Percentiles rank a stretch among this genome's conserved stretches.
Conservation (phyloP, 169 alveolate species). For the Plasmodium gonderi region DNA sequence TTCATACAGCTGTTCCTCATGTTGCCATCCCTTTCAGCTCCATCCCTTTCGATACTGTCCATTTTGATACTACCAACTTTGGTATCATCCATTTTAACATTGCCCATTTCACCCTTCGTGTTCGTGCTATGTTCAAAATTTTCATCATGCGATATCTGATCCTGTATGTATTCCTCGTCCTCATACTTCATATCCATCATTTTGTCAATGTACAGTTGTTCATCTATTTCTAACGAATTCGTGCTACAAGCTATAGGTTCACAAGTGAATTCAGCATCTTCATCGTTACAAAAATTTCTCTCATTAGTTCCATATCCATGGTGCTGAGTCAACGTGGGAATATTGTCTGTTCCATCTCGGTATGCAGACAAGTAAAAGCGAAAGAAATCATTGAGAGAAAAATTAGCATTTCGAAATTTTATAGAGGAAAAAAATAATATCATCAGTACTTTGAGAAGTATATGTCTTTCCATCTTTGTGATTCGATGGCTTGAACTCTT, state of each 20-base stretch:
- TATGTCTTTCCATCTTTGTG: neutral
- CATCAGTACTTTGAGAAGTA: slow-evolving; percentile 6
- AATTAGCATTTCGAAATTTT: neutral
- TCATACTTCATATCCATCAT: neutral
- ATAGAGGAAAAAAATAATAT: neutral
- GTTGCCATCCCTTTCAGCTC: neutral
- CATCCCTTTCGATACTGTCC: neutral
- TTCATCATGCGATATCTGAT: too few relatives aligned
- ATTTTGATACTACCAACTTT: too few relatives aligned
- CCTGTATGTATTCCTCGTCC: neutral
- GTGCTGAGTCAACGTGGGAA: neutral
- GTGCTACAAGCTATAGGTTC: neutral
- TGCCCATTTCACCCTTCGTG: too few relatives aligned
- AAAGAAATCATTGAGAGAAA: neutral
- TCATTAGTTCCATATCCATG: neutral
- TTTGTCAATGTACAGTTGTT: neutral
- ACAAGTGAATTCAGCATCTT: neutral
- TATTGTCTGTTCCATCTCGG: neutral
- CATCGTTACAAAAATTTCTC: neutral
- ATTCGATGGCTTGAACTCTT: neutral
- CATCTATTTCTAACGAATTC: neutral
- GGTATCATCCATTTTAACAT: too few relatives aligned
- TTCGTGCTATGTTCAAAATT: too few relatives aligned
- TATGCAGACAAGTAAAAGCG: neutral
- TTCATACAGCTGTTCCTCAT: neutral